A percentile compares a stretch with the other conserved stretches of the same genome.
phyloP scores from a whole-genome alignment of 2,329 filamentous ascomycete species.

The Xylaria multiplex region DNA sequence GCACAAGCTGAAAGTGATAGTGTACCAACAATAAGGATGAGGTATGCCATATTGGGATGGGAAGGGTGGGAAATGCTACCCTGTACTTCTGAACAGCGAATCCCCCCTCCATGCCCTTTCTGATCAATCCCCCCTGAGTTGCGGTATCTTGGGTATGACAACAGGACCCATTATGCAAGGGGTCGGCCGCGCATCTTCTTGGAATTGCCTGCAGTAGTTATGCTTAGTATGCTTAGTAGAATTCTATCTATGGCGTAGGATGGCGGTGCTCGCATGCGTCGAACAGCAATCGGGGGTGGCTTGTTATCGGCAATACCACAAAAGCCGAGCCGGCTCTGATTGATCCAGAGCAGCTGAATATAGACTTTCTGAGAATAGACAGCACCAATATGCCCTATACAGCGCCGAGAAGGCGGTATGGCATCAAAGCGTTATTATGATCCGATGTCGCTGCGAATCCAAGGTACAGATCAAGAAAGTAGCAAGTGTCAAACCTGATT shows the following conservation, averaged over 20 bases:
- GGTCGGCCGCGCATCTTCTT: constrained; percentile 35
- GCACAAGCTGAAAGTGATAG: constrained; percentile 21
- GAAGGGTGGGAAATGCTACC: constrained; percentile 29
- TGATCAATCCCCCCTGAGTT: constrained; percentile 18
- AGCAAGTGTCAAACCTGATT: constrained; percentile 5
- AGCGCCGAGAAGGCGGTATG: constrained; percentile 6
- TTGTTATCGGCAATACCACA: constrained; percentile 25
- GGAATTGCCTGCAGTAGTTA: constrained; percentile 24
- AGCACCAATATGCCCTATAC: constrained; percentile 4
- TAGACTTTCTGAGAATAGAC: constrained; percentile 23
- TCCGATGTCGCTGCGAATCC: constrained; percentile 32
- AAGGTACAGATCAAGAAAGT: neutral
- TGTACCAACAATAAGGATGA: constrained; percentile 12
- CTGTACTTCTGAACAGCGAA: constrained; percentile 28
- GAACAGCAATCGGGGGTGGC: constrained; percentile 34
- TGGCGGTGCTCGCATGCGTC: constrained; percentile 29
- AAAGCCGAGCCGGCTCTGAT: constrained; percentile 23
- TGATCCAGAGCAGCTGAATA: constrained; percentile 25
- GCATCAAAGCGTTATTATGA: neutral
- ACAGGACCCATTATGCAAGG: constrained; percentile 45
- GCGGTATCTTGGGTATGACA: constrained; percentile 47
- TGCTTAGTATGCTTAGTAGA: constrained; percentile 9
- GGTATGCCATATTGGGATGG: constrained; percentile 21
- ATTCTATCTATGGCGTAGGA: constrained; percentile 28
- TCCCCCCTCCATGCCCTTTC: constrained; percentile 18